Base-by-base conservation (phyloP, 306 rosid genomes). In the Neltuma alba region DNA sequence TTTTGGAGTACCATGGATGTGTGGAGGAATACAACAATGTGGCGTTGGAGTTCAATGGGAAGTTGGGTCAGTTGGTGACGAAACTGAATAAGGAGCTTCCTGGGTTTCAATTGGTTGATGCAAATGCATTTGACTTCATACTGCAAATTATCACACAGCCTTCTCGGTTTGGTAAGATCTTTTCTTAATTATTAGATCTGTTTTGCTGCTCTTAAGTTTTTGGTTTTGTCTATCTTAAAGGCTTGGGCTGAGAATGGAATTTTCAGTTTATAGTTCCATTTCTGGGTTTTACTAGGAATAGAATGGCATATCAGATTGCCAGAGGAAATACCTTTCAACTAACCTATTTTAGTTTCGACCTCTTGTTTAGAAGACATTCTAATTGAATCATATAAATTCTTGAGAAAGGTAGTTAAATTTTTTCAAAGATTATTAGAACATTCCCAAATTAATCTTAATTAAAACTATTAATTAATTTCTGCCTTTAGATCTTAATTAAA, bases 1-100 rank as follows among this genome's bases (percentile, higher is more conserved):
- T 91, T 27, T 4, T 86, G 77, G 88, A 80, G 2, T 2, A 37
- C 31, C 82, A 89, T 79, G 84, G 82, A 16, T 88, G 94, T 66
- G 78, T 48, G 13, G 83, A 82, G 28, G 48, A 21, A 20, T 85
- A 85, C 81, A 91, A 89, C 65, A 34, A 78, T 5, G 82, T 91
- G 21, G 92, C 91, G 50, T 44, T 85, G 83, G 88, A 86, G 23
- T 91, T 79, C 21, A 91, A 91, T 76, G 79, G 64, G 2, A 91
- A 91, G 52, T 77, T 91, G 75, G 85, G 61, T 48, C 48, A 69
- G 21, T 68, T 89, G 70, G 89, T 85, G 2, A 45, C 76, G 21
- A 86, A 78, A 75, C 64, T 91, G 40, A 88, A 86, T 79, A 70
- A 42, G 57, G 82, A 85, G 2, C 87, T 86, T 45, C 78, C 78